Percentiles rank a stretch among this genome's conserved stretches.
phyloP scores from a whole-genome alignment of 148 eudicot species.

The Nyssa sinensis region DNA sequence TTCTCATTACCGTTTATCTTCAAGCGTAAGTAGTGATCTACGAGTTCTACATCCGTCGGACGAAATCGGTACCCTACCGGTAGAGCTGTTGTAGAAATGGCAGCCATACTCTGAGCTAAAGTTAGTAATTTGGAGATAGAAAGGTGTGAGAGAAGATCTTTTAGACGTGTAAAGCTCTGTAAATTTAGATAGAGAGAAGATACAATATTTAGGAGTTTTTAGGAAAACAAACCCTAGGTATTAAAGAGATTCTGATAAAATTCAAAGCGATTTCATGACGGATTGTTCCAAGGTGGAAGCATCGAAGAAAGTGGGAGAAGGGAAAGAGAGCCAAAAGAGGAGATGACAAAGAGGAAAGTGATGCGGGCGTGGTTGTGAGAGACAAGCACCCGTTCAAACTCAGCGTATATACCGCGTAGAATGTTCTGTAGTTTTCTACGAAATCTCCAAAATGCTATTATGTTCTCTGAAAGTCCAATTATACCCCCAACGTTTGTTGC shows the following conservation, averaged over 20 bases:
- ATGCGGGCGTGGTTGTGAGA: background rate
- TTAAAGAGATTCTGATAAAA: background rate
- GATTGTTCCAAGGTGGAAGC: background rate
- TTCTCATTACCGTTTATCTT: conserved; percentile 73
- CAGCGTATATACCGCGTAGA: background rate
- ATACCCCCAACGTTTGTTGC: background rate
- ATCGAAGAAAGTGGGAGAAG: background rate
- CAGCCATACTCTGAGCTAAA: conserved; percentile 17
- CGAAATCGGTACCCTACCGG: conserved; percentile 90
- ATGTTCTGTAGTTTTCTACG: background rate
- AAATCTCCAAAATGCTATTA: no score
- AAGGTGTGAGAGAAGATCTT: background rate
- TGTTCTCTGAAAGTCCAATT: background rate
- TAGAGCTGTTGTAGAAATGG: conserved; percentile 40
- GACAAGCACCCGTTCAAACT: background rate
- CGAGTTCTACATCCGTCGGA: conserved; percentile 85
- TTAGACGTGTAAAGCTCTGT: background rate
- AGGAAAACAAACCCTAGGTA: background rate
- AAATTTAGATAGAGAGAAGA: background rate
- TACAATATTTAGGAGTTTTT: background rate
- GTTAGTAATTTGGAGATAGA: background rate
- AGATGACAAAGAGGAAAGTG: background rate
- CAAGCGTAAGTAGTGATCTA: conserved; percentile 70
- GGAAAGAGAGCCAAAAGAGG: background rate
- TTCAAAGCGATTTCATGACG: background rate